Evolutionary conservation across 306 rosid species (phyloP), one percentile per base, ranked within the genome.

Genomic region (Ziziphus jujuba): DNA sequence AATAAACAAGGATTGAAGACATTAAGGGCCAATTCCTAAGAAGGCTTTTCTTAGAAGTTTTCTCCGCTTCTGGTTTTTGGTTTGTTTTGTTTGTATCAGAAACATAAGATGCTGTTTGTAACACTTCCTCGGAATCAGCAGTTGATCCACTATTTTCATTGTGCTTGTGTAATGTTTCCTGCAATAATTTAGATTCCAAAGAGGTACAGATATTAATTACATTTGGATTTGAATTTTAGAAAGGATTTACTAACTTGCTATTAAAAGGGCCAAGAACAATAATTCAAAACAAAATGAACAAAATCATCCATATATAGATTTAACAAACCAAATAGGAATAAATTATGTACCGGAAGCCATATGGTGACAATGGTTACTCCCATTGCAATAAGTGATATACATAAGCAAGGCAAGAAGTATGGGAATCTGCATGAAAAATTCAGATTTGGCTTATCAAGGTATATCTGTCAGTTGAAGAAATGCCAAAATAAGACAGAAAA

Each of bases 161-260:
- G 51, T 86, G 96, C 51, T 34, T 86, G 77, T 92, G 98, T 69
- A 92, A 78, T 59, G 97, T 89, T 80, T 92, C 98, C 98, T 90
- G 77, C 65, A 75, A 5, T 22, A 50, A 6, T 40, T 67, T 24
- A 56, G 59, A 57, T 20, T 48, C 15, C 55, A 44, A 49, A 9
- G 2, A 48, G 12, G 23, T 40, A 10, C 7, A 12, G 9, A 10
- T 7, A 8, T 8, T 38, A 38, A 38, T 10, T 7, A 0, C 45
- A 10, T 40, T 9, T 40, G 11, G 11, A 38, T 7, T 28, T 28
- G 33, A 28, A 28, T 28, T 28, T 28, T 28, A 2, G 4, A 28
- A 28, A 28, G 33, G 33, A 4, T 19, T 35, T 22, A 8, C 8
- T 22, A 45, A 20, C n/a, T 20, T 23, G 34, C 20, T 49, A 19